Conservation (phyloP, 768 basidiomycete genomes). For the Hygrocybe punicea region DNA sequence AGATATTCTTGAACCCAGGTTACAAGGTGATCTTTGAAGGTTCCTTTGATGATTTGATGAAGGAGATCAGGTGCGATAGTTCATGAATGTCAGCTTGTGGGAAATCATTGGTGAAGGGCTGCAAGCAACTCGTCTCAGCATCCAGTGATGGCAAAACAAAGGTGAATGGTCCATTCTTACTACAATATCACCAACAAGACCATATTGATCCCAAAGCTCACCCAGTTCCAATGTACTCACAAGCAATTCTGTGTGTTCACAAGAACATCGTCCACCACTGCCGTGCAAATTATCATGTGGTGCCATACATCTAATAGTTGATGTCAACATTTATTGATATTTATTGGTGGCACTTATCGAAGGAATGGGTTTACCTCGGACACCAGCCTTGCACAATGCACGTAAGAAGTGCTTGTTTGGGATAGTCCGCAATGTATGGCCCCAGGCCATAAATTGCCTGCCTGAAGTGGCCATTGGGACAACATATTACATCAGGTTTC, state of each 20-base stretch:
- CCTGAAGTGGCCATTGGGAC: conserved; percentile 29
- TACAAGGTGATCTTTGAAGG: conserved; percentile 40
- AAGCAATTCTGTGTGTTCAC: conserved; percentile 18
- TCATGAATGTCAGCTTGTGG: too few species aligned
- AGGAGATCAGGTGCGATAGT: too few species aligned
- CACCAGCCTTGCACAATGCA: too few species aligned
- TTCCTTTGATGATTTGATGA: too few species aligned
- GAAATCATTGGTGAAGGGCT: conserved; percentile 36
- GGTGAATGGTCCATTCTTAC: too few species aligned
- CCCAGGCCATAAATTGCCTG: conserved; percentile 31
- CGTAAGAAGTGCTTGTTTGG: too few species aligned
- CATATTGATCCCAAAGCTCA: conserved; percentile 31
- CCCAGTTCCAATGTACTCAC: conserved; percentile 16
- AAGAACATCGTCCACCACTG: conserved; percentile 9
- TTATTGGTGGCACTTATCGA: conserved; percentile 35
- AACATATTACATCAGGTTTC: conserved; percentile 20
- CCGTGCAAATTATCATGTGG: conserved; percentile 25
- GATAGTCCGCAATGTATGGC: conserved; percentile 39
- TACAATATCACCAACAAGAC: conserved; percentile 29
- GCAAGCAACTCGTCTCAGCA: conserved; percentile 30
- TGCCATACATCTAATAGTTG: conserved; percentile 24
- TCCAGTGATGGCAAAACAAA: too few species aligned
- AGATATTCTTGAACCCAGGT: conserved; percentile 32
- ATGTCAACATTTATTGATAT: conserved; percentile 12
- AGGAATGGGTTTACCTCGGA: conserved; percentile 32